Evolutionary conservation across 2,329 filamentous ascomycete species (phyloP), one percentile per base, ranked within the genome.

Genomic region (Pseudogymnoascus sp.): DNA sequence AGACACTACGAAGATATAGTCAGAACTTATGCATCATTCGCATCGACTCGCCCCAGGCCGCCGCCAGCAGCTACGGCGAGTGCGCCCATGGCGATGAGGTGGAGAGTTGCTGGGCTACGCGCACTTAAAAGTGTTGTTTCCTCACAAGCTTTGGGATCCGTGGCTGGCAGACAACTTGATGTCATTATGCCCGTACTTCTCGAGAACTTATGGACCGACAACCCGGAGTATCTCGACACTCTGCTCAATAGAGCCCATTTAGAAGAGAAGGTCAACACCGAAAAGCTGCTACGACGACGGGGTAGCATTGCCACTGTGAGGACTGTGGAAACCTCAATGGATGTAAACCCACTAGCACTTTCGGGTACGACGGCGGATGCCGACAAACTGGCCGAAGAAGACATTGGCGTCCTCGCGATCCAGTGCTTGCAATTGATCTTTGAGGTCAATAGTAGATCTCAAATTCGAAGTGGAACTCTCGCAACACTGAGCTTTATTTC

Each of bases 341-440:
- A 86, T 41, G 82, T 85, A 5, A 89, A 89, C 64, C 82, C 82
- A 4, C 82, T 89, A 44, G 88, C 89, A 24, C 83, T 91, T n/a
- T 84, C 88, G 1, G 90, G 88, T 61, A 91, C 90, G 0, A 89
- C 90, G 0, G 87, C 87, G 24, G 93, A 97, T 71, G 91, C 91
- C 26, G 94, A 97, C 74, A 90, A 88, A 72, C 78, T 94, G 63
- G 92, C 91, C 1, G 92, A 97, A 74, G 87, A 96, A 75, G 89
- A 95, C 70, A 91, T 92, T 13, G 89, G 89, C 29, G 79, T 95
- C 6, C 78, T 95, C 64, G 93, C 94, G 4, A 80, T 96, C 68
- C 87, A 92, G 68, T 95, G 92, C 71, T 77, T 99, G 61, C 90
- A 93, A 74, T 86, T 88, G 68, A 89, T 97, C 54, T 96, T 96